Evolutionary conservation across 2,329 filamentous ascomycete genomes (phyloP).

Genomic region (Daldinia eschscholtzii): DNA sequence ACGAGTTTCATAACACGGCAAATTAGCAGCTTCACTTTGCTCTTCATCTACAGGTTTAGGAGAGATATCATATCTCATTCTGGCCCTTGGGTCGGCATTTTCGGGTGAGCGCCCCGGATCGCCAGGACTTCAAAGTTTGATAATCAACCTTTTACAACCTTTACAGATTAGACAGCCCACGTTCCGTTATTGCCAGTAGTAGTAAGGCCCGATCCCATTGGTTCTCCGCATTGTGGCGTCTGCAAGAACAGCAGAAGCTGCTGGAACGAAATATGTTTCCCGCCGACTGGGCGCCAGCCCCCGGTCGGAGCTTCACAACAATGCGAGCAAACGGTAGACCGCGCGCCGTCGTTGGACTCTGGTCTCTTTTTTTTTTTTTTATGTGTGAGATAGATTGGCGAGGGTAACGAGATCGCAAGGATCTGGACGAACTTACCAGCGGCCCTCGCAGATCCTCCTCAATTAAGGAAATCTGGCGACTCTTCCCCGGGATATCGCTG

Average conservation of each 20-base stretch:
- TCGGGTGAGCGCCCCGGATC: conserved; percentile 44
- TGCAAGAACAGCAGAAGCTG: conserved; percentile 27
- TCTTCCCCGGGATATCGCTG: conserved; percentile 22
- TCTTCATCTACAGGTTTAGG: conserved; percentile 5
- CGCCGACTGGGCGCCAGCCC: conserved; percentile 15
- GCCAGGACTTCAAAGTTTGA: conserved; percentile 29
- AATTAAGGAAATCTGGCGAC: conserved; percentile 23
- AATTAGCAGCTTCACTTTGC: conserved; percentile 6
- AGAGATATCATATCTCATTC: conserved; percentile 32
- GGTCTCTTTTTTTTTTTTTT: background rate
- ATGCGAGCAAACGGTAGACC: conserved; percentile 12
- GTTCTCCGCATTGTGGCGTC: conserved; percentile 31
- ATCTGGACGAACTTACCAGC: conserved; percentile 17
- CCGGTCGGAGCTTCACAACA: conserved; percentile 15
- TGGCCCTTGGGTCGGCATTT: conserved; percentile 34
- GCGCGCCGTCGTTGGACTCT: conserved; percentile 6
- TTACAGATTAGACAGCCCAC: conserved; percentile 20
- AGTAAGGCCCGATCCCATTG: conserved; percentile 37
- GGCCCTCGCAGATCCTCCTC: conserved; percentile 28
- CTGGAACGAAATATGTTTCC: conserved; percentile 17
- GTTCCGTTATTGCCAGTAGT: conserved; percentile 24
- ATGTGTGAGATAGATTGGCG: conserved; percentile 44
- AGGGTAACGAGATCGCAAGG: conserved; percentile 36
- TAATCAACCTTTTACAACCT: conserved; percentile 21
- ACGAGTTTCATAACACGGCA: conserved; percentile 2